Conservation (phyloP, 2,329 filamentous ascomycete genomes). For the Exophiala calicioides region DNA sequence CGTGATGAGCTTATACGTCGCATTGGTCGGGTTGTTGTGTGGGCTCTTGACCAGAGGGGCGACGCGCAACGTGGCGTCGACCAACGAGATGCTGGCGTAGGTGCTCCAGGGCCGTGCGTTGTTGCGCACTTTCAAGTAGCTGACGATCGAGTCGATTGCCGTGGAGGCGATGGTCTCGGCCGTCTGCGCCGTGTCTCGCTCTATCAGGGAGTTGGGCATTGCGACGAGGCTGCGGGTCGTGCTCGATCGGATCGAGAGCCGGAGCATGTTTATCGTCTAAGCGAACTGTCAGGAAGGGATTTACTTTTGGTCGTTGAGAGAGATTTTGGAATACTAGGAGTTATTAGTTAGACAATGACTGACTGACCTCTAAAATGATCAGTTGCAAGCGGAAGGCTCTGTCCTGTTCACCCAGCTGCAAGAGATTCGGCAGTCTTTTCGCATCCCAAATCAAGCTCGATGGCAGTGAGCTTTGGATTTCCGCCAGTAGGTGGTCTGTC, state of each 20-base stretch:
- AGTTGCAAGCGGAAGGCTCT: constrained; percentile 4
- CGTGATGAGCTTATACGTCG: constrained; percentile 2
- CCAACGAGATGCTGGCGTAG: constrained; percentile 2
- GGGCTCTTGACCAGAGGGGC: constrained; percentile 2
- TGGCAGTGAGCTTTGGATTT: constrained; percentile 1
- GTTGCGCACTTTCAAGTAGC: constrained; percentile 5
- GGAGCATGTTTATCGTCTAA: constrained; percentile 6
- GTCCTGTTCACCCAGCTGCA: constrained; percentile 4
- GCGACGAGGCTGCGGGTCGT: not conserved
- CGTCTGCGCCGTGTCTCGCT: not conserved
- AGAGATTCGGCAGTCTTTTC: not conserved
- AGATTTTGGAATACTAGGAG: too few species aligned
- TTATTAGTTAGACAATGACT: too few species aligned
- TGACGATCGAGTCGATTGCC: constrained; percentile 1
- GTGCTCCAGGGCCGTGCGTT: constrained; percentile 8
- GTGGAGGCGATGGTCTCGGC: constrained; percentile 5
- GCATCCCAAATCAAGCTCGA: constrained; percentile 1
- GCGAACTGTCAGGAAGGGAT: too few species aligned
- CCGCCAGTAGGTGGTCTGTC: not conserved
- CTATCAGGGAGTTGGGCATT: not conserved
- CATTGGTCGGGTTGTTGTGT: not conserved
- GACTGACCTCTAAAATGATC: constrained; percentile 7
- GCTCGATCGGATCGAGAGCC: constrained; percentile 1
- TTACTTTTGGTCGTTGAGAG: too few species aligned
- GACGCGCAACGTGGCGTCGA: not conserved